A percentile compares a stretch with the other conserved stretches of the same genome.
These are phyloP conservation scores for Corylus heterophylla DNA, from an alignment of 306 rosid genomes.

Conservation along the genomic window DNA sequence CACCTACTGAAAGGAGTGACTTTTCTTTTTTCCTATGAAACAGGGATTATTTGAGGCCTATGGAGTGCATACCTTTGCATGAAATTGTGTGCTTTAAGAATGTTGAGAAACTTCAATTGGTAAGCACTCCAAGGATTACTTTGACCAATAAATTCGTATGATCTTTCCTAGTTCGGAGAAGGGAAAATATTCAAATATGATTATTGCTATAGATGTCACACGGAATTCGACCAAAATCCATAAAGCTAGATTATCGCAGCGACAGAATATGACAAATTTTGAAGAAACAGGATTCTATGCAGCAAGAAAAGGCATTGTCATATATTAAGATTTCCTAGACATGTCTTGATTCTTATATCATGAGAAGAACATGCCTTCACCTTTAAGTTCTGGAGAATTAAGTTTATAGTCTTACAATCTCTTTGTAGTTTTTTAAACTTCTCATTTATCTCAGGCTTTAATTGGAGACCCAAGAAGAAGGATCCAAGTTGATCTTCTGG, in stretches of 20 bases:
- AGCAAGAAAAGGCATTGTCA: background rate
- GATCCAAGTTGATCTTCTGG: conserved; percentile 89
- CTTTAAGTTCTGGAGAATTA: conserved; percentile 1
- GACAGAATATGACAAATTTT: background rate
- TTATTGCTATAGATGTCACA: background rate
- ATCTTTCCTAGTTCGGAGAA: conserved; percentile 4
- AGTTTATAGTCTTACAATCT: background rate
- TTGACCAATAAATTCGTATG: conserved; percentile 12
- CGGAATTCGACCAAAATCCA: background rate
- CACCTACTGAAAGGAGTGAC: conserved; percentile 11
- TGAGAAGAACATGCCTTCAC: conserved; percentile 4
- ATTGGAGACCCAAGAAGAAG: conserved; percentile 85
- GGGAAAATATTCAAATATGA: background rate
- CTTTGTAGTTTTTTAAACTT: conserved; percentile 19
- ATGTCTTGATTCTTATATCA: background rate
- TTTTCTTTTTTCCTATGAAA: conserved; percentile 32
- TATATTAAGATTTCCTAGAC: background rate
- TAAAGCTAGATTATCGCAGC: background rate
- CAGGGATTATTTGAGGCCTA: conserved; percentile 75
- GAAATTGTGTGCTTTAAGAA: conserved; percentile 77
- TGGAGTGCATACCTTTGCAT: conserved; percentile 66
- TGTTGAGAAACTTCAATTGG: conserved; percentile 82
- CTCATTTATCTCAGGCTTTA: conserved; percentile 53
- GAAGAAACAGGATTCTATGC: background rate
- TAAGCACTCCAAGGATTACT: conserved; percentile 45